Conservation (phyloP, 78 protist species). For the Planoprotostelium fungivorum region DNA sequence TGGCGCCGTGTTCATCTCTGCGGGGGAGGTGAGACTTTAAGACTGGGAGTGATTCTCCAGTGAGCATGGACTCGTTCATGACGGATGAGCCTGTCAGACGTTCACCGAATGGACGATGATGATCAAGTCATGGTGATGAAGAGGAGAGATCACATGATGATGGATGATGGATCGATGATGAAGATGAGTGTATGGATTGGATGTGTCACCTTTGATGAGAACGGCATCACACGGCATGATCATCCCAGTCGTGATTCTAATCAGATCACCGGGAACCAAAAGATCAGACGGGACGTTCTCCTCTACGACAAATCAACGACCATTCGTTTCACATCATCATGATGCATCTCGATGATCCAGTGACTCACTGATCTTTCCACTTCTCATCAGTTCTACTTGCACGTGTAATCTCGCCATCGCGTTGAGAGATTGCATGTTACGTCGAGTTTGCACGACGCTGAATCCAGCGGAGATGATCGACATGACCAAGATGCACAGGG, state of each 20-base stretch:
- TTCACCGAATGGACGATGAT: no score
- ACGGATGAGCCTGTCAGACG: conserved; percentile 90
- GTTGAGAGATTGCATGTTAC: not conserved
- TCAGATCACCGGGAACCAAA: conserved; percentile 42
- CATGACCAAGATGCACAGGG: not conserved
- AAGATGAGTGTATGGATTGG: no score
- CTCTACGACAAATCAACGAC: no score
- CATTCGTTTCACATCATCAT: no score
- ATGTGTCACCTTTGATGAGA: no score
- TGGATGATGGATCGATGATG: no score
- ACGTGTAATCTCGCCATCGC: not conserved
- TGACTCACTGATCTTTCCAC: not conserved
- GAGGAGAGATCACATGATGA: no score
- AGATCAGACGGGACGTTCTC: not conserved
- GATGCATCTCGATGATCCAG: not conserved
- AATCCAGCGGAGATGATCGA: not conserved
- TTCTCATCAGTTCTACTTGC: not conserved
- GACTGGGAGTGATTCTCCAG: conserved; percentile 94
- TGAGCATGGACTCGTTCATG: conserved; percentile 93
- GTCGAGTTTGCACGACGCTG: not conserved
- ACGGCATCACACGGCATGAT: conserved; percentile 85
- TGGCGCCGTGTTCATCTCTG: conserved; percentile 7
- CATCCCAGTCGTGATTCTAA: conserved; percentile 7
- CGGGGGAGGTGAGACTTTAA: conserved; percentile 22
- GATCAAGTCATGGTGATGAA: no score